Conservation (phyloP, 2,329 filamentous ascomycete species). For the Plenodomus tracheiphilus region DNA sequence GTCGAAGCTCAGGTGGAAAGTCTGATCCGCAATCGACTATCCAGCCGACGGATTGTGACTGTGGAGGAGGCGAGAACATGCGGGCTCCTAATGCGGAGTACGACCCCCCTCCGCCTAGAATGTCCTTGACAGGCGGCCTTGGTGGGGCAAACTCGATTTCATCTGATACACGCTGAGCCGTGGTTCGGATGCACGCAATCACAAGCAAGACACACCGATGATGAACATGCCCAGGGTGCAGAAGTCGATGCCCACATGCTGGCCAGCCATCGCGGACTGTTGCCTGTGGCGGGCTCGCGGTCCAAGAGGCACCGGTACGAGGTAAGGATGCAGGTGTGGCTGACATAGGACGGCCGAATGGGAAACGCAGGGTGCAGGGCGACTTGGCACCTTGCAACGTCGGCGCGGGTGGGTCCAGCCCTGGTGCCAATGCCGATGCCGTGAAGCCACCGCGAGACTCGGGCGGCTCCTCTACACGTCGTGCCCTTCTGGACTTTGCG, state of each 20-base stretch:
- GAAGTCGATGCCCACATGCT: slow-evolving; percentile 52
- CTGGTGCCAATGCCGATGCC: neutral
- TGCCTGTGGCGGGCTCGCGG: neutral
- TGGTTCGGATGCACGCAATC: slow-evolving; percentile 8
- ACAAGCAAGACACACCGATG: slow-evolving; percentile 51
- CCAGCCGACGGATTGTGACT: slow-evolving; percentile 77
- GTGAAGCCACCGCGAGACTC: too few species aligned
- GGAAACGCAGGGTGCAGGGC: neutral
- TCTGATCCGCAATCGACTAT: slow-evolving; percentile 88
- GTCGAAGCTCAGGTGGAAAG: slow-evolving; percentile 70
- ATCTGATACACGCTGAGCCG: slow-evolving; percentile 58
- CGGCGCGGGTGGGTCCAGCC: neutral
- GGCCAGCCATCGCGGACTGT: slow-evolving; percentile 12
- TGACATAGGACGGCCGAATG: too few species aligned
- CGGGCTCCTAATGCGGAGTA: slow-evolving; percentile 88
- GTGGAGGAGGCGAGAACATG: slow-evolving; percentile 72
- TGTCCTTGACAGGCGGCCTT: slow-evolving; percentile 68
- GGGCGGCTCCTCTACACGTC: too few species aligned
- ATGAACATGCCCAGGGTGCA: slow-evolving; percentile 67
- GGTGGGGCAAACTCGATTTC: slow-evolving; percentile 85
- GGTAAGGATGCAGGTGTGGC: too few species aligned
- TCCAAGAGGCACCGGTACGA: too few species aligned
- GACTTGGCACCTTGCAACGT: slow-evolving; percentile 9
- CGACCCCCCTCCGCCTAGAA: slow-evolving; percentile 87
- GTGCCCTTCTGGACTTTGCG: neutral